Conservation (phyloP, 2,329 filamentous ascomycete genomes). For the Calonectria hongkongensis region DNA sequence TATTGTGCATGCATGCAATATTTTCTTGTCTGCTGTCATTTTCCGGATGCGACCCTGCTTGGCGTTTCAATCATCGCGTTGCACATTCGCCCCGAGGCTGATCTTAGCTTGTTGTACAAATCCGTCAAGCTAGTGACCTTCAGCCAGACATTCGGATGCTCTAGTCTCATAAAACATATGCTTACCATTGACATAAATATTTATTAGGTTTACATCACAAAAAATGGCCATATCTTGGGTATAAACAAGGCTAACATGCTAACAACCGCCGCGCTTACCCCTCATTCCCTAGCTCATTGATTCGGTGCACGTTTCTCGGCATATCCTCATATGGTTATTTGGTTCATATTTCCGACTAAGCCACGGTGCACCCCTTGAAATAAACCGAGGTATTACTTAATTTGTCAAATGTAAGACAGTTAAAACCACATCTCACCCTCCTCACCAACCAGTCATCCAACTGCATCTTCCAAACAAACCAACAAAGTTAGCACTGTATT, state of each 20-base stretch:
- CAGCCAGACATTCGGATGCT: background rate
- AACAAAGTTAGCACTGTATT: background rate
- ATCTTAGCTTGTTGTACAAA: background rate
- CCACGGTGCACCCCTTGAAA: conserved; percentile 1
- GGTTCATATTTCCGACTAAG: background rate
- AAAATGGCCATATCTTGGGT: background rate
- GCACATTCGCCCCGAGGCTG: background rate
- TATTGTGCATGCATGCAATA: background rate
- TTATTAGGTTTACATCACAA: background rate
- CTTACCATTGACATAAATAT: background rate
- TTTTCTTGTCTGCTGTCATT: background rate
- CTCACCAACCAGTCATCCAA: background rate
- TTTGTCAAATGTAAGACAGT: conserved; percentile 1
- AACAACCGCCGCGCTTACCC: background rate
- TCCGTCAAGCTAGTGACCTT: background rate
- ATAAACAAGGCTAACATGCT: background rate
- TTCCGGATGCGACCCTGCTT: background rate
- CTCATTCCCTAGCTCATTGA: conserved; percentile 6
- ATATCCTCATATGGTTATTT: conserved; percentile 22
- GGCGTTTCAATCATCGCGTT: background rate
- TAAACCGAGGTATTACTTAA: conserved; percentile 26
- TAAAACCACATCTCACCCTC: conserved; percentile 12
- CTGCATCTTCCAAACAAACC: background rate
- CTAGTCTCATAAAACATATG: background rate
- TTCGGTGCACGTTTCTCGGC: conserved; percentile 15